These are phyloP conservation scores for Lactarius hatsudake DNA, from an alignment of 768 basidiomycete species.

Conservation along the genomic window DNA sequence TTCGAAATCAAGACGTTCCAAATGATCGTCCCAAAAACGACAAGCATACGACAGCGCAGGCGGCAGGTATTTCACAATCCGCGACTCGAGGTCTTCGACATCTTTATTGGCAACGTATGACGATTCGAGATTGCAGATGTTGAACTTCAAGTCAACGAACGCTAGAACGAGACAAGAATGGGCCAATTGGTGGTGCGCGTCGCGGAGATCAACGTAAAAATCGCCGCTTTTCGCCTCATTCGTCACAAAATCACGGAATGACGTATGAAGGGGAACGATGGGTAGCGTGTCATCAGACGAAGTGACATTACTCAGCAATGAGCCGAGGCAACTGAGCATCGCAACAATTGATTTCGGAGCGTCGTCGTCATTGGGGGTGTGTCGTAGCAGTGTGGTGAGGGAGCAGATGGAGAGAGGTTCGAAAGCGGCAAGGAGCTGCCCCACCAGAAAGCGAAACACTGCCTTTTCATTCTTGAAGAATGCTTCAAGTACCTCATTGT, in stretches of 20 bases:
- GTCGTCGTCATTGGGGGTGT: neutral
- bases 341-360: neutral
- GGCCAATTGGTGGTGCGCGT: neutral
- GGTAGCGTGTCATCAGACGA: neutral
- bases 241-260: neutral
- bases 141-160: neutral
- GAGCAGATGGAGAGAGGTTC: constrained; percentile 3
- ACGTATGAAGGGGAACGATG: neutral
- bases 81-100: neutral
- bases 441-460: neutral
- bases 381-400: neutral
- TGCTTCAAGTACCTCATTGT: neutral
- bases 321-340: neutral
- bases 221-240: neutral
- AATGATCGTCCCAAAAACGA: constrained; percentile 5
- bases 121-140: constrained; percentile 4
- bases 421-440: constrained; percentile 2
- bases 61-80: neutral
- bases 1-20: neutral
- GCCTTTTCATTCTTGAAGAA: neutral
- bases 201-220: neutral
- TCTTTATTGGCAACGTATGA: neutral
- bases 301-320: constrained; percentile 5
- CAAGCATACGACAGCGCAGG: neutral
- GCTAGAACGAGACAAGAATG: neutral